Evolutionary conservation across 2,329 filamentous ascomycete species (phyloP), one percentile per base, ranked within the genome.

Genomic region (Emmonsiellopsis sp.): DNA sequence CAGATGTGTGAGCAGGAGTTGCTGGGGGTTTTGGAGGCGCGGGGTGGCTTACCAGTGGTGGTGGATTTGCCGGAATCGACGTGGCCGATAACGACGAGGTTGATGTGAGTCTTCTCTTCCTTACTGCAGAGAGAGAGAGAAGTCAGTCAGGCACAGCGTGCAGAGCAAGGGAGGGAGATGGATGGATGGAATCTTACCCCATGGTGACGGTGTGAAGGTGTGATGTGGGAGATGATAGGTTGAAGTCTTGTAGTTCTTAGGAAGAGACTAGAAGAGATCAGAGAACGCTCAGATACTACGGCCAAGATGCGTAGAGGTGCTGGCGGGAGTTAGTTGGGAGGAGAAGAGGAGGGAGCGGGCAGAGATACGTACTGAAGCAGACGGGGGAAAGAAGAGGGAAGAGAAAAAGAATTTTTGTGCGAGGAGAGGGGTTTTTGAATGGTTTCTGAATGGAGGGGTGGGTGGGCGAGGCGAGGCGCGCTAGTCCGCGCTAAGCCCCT

Each of bases 41-140:
- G 61, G 66, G 41, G 34, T 54, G 50, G 65, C 84, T 87, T 85
- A 89, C 88, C 84, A 68, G 85, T 88, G 77, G 91, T 96, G 77
- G 91, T 96, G 68, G 91, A 95, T 86, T 96, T 96, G 81, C 91
- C 92, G 78, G 90, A 95, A 81, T 95, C 90, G 89, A 95, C 91
- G 86, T 95, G 92, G 83, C 91, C 90, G 84, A 95, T 95, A 78
- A 95, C 90, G 80, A 95, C 90, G 78, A 95, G 87, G 87, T 91
- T 91, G 79, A 97, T 89, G 79, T 97, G 92, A 79, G 76, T 79
- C 87, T 95, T 95, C 64, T 92, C 88, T 72, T 95, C 85, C 83
- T 89, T 97, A 88, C 91, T 92, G 72, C 67, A 63, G 58, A 31
- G 50, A 20, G 52, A 53, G 48, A 35, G 50, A 42, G 8, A 47